phyloP scores from a whole-genome alignment of 2,329 filamentous ascomycete species.

The Aureobasidium leucospermi region DNA sequence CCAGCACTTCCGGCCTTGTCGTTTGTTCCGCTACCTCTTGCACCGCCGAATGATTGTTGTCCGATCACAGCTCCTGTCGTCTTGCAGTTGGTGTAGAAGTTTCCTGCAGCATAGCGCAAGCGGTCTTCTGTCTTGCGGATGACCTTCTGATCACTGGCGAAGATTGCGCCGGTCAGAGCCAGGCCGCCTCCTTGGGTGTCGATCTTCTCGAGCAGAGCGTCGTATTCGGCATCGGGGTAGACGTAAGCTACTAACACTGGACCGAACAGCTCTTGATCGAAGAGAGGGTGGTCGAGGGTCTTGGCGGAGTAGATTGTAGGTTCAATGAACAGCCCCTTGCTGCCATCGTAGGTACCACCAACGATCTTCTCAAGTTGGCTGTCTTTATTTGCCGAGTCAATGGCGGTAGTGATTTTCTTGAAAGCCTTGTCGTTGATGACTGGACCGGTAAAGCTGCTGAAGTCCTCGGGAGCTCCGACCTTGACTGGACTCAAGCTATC shows the following conservation, averaged over 20 bases:
- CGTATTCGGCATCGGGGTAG: conserved; percentile 41
- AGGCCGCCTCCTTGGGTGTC: conserved; percentile 39
- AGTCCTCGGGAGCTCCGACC: conserved; percentile 28
- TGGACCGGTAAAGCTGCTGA: conserved; percentile 39
- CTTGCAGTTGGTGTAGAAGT: conserved; percentile 54
- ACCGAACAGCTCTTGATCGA: conserved; percentile 44
- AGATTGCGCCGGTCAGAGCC: conserved; percentile 44
- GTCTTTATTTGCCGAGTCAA: conserved; percentile 40
- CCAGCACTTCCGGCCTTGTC: conserved; percentile 46
- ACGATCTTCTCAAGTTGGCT: conserved; percentile 35
- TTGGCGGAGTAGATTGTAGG: conserved; percentile 41
- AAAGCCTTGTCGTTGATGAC: conserved; percentile 45
- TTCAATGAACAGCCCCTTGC: conserved; percentile 28
- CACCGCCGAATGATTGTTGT: conserved; percentile 51
- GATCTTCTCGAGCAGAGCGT: conserved; percentile 29
- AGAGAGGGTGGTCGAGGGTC: conserved; percentile 37
- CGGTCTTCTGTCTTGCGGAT: conserved; percentile 44
- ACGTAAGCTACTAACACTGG: conserved; percentile 42
- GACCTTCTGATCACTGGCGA: conserved; percentile 42
- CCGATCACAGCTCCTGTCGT: conserved; percentile 50
- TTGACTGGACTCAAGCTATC: conserved; percentile 23
- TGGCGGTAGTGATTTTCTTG: conserved; percentile 37
- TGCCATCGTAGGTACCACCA: conserved; percentile 39
- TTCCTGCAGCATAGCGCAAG: conserved; percentile 49
- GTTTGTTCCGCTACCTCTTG: conserved; percentile 47